Evolutionary conservation across 2,329 filamentous ascomycete genomes (phyloP), one percentile per base, ranked within the genome.

Genomic region (Fusarium fujikuroi): DNA sequence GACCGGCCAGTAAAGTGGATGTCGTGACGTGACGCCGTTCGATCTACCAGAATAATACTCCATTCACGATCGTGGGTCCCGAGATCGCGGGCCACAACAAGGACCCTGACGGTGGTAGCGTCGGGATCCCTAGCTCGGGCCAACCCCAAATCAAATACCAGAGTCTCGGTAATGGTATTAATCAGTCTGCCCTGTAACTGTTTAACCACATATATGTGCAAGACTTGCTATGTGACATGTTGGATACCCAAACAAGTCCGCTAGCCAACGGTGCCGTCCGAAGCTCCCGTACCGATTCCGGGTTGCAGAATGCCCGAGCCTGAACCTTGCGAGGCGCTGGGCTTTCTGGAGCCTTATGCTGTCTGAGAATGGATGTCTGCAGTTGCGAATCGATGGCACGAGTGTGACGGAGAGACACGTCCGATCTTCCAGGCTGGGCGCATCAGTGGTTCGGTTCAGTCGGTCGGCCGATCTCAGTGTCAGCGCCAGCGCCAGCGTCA

Each of bases 31-130:
- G 63, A 53, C 46, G 25, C 58, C 60, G 70, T 67, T 64, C 54
- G 72, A 76, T 75, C 64, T 66, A 36, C 57, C 57, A 36, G n/a
- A 58, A 47, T 16, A 61, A 58, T 53, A 47, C 63, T 73, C 69
- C 61, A 70, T 73, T 64, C 47, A 32, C 63, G 65, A 75, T 77
- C 72, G 75, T 65, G 64, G 74, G 52, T 72, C 70, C 74, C 72
- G 59, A 70, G 60, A 74, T 69, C 72, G 63, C 65, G 75, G 74
- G 34, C 73, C 64, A 76, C 60, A 52, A 39, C 36, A 62, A 66
- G 76, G 65, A 75, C 74, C 76, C 69, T 77, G 75, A 67, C 61
- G 44, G 65, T 74, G 36, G 60, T 76, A 77, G 75, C 72, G 75
- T 66, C 71, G 66, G 65, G 70, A 66, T 57, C 59, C 63, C 52